Evolutionary conservation across 1,139 yeast species (phyloP), one percentile per base, ranked within the genome.

Genomic region (Scheffersomyces insectosa): DNA sequence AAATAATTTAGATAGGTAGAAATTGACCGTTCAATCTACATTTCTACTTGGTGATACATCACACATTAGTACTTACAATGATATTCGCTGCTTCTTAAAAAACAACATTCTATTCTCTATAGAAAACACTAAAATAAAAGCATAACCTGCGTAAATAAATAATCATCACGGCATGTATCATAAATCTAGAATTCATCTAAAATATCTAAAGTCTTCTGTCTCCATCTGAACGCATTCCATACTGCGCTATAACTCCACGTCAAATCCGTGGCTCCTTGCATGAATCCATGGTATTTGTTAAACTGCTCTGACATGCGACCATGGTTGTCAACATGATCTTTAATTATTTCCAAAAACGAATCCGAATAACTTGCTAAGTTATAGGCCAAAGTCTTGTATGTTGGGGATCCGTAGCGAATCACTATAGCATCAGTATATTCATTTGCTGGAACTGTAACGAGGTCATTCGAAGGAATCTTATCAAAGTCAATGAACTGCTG

Each of bases 221-320:
- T 78, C 83, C 88, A 81, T 61, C 88, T 75, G 42, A 78, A 68
- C 3, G 93, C 81, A 51, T 80, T 77, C 83, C 88, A 85, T 43
- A 87, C 80, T 2, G 96, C 79, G 34, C 91, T 82, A 62, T 88
- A 88, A 50, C 95, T 85, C 99, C 99, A 93, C 5, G 97, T 90
- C 56, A 93, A 77, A 53, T 88, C 80, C 43, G 70, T 66, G 0
- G 98, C 98, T 3, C 99, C 99, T 63, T 83, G 86, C 85, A 89
- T 82, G 60, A 63, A 88, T 0, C 99, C 99, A 36, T 77, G 80
- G 54, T 82, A 78, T 56, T 80, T 81, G 66, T 87, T 88, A 62
- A 88, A 88, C 59, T 93, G 97, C 63, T 93, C 99, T 56, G 91
- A 84, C 82, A 91, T 82, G 40, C 79, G 79, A 5, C 96, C 97